Base-by-base conservation (phyloP, 225 moss, liverwort and hornwort genomes). In the Bryoerythrophyllum caledonicum region DNA sequence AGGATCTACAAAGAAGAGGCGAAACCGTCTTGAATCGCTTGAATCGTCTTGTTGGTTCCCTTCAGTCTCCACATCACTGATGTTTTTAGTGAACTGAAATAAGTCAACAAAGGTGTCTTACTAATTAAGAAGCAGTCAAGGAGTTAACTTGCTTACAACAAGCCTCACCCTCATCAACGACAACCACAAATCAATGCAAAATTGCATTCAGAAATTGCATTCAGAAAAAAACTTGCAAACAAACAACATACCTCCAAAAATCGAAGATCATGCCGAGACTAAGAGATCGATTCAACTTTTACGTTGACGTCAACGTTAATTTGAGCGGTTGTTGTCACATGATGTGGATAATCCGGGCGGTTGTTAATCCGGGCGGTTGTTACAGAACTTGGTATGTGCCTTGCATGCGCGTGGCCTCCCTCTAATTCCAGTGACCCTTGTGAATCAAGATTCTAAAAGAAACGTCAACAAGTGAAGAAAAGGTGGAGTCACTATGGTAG, bases 1-100 rank as follows among this genome's bases (percentile, higher is more conserved):
- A 60, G 80, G 80, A 66, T 84, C 77, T 60, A 82, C 81, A 78
- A 90, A 85, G 78, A 83, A 69, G 60, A 85, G 82, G 46, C 77
- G 77, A 38, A 90, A 80, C 23, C 82, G 80, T 84, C 83, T 77
- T 82, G 60, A 79, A 23, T 68, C 78, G 57, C 83, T 82, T 72
- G 59, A 16, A 78, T 67, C 30, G 9, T 77, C 72, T 71, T 48
- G 44, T 58, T 54, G 60, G 12, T 67, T 44, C 35, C 54, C 60
- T 74, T 65, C 84, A 72, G 51, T 64, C 67, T 71, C 71, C 74
- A 10, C 40, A 60, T 51, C 74, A 55, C 63, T 40, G 72, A 35
- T 14, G 60, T 82, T 81, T 78, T 89, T 81, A 78, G 84, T 61
- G 27, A 83, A 84, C 83, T 89, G 79, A 44, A 37, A 51, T 30